Evolutionary conservation across 495 filamentous ascomycete genomes (phyloP).

Genomic region (Trichoderma reesei): DNA sequence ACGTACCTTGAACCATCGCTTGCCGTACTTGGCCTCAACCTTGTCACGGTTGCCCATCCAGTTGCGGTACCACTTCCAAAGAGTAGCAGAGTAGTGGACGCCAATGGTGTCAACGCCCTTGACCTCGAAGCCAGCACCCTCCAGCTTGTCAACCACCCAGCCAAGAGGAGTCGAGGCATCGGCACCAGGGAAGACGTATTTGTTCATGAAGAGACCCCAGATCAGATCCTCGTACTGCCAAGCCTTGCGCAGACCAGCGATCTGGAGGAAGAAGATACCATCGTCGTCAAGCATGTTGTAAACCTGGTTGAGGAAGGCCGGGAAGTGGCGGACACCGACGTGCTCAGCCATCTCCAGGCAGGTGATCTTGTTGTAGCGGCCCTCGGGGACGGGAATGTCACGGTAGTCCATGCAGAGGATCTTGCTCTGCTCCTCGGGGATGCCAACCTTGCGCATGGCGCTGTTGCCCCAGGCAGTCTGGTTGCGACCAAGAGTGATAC

Average conservation of each 20-base stretch:
- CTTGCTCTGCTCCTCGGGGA: constrained; percentile 60
- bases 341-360: constrained; percentile 89
- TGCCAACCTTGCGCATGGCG: constrained; percentile 57
- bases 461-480: constrained; percentile 78
- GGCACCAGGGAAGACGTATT: constrained; percentile 82
- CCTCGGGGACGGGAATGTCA: constrained; percentile 60
- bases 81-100: constrained; percentile 92
- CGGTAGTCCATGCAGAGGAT: constrained; percentile 81
- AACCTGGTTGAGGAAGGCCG: constrained; percentile 57
- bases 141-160: constrained; percentile 57
- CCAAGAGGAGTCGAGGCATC: constrained; percentile 76
- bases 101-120: constrained; percentile 78
- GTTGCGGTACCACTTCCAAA: constrained; percentile 99
- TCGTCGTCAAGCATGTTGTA: constrained; percentile 85
- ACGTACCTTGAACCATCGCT: constrained; percentile 74
- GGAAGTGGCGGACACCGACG: constrained; percentile 69
- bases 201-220: constrained; percentile 89
- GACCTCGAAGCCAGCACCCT: constrained; percentile 69
- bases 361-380: constrained; percentile 74
- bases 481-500: constrained; percentile 72
- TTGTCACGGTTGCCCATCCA: constrained; percentile 96
- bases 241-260: constrained; percentile 66
- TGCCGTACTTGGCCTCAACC: constrained; percentile 90
- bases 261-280: constrained; percentile 74
- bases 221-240: constrained; percentile 89